A percentile compares a stretch with the other conserved stretches of the same genome.
phyloP scores from a whole-genome alignment of 371 early-diverging fungal genomes.

The Syncephalastrum racemosum region DNA sequence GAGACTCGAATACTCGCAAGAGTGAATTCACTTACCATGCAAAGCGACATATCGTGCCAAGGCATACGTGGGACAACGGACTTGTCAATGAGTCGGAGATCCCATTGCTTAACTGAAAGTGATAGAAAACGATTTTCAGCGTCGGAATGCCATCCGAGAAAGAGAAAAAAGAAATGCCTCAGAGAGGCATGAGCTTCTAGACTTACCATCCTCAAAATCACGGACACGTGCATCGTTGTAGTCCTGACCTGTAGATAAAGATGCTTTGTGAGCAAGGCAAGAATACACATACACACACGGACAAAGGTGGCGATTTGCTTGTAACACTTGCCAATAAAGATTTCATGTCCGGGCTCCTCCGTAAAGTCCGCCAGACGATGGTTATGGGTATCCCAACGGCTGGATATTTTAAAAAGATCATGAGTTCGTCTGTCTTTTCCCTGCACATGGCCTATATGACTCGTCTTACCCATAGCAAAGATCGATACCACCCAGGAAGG shows the following conservation, averaged over 20 bases:
- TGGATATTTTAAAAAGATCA: slow-evolving; percentile 12
- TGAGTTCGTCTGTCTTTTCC: not conserved
- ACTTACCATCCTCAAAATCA: slow-evolving; percentile 80
- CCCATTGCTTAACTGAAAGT: slow-evolving; percentile 59
- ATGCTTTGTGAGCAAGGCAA: not conserved
- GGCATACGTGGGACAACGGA: slow-evolving; percentile 84
- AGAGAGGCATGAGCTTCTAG: not conserved
- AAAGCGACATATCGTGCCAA: slow-evolving; percentile 93
- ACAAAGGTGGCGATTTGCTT: slow-evolving; percentile 47
- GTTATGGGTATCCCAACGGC: slow-evolving; percentile 85
- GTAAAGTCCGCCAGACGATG: slow-evolving; percentile 78
- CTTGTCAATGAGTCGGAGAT: slow-evolving; percentile 65
- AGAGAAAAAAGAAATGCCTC: not conserved
- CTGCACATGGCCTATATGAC: no score
- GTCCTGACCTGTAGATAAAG: slow-evolving; percentile 67
- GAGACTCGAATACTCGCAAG: not conserved
- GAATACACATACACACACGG: not conserved
- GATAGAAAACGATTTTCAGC: slow-evolving; percentile 48
- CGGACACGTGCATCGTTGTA: slow-evolving; percentile 90
- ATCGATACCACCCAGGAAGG: slow-evolving; percentile 94
- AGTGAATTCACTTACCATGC: slow-evolving; percentile 51
- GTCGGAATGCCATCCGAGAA: not conserved
- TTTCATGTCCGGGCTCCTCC: slow-evolving; percentile 20
- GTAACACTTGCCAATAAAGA: slow-evolving; percentile 10
- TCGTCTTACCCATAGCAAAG: slow-evolving; percentile 75